Evolutionary conservation across 306 rosid genomes (phyloP).

Genomic region (Cucurbita moschata): DNA sequence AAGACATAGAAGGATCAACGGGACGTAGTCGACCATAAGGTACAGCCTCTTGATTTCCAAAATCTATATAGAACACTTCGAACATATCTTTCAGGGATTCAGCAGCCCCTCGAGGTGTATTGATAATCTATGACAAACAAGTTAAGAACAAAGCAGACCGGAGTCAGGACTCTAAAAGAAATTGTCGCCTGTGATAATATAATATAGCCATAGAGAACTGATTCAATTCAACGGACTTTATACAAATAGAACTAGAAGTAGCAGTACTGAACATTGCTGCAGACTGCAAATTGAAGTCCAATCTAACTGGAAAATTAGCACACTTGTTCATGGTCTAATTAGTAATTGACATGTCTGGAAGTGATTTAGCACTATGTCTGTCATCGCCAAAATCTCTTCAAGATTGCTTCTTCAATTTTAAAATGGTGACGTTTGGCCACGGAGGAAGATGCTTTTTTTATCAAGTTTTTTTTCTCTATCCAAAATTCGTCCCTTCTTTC

Average conservation of each 20-base stretch:
- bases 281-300: not conserved
- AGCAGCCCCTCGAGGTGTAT: slow-evolving; percentile 76
- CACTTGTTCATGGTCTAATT: not conserved
- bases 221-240: not conserved
- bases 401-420: not conserved
- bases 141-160: slow-evolving; percentile 5
- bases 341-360: not conserved
- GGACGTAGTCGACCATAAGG: slow-evolving; percentile 64
- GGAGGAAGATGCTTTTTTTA: not conserved
- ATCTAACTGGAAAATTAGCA: not conserved
- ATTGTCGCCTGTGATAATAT: not conserved
- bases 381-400: not conserved
- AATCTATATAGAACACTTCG: slow-evolving; percentile 88
- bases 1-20: slow-evolving; percentile 60
- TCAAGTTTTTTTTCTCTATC: not conserved
- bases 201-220: not conserved
- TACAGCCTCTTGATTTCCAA: slow-evolving; percentile 86
- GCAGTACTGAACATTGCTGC: too few species aligned
- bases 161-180: not conserved
- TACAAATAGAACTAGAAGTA: not conserved
- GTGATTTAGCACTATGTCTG: not conserved
- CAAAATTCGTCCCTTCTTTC: not conserved
- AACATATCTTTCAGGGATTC: slow-evolving; percentile 61
- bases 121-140: slow-evolving; percentile 47
- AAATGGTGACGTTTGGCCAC: not conserved